A percentile compares a stretch with the other conserved stretches of the same genome.
Evolutionary conservation across 2,329 filamentous ascomycete species (phyloP).

Genomic region (Exophiala mesophila): DNA sequence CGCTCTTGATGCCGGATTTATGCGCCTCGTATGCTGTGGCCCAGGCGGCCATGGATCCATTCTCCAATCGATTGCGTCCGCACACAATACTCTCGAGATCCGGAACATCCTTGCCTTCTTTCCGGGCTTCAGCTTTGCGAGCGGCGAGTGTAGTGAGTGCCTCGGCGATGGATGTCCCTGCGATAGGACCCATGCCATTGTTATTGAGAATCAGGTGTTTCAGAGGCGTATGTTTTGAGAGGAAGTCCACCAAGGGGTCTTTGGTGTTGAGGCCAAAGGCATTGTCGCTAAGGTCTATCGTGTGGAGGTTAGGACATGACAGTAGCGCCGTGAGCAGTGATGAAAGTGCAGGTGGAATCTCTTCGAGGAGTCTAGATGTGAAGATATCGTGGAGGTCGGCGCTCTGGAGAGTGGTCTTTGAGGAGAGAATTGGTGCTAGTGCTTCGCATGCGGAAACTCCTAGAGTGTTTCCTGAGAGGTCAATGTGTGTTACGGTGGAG

Average conservation of each 20-base stretch:
- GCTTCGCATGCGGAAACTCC: conserved; percentile 83
- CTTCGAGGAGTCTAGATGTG: conserved; percentile 84
- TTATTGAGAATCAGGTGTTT: conserved; percentile 97
- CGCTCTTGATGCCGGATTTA: conserved; percentile 66
- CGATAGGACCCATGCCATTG: conserved; percentile 90
- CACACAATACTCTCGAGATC: conserved; percentile 95
- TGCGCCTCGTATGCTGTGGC: conserved; percentile 81
- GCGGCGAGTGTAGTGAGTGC: conserved; percentile 76
- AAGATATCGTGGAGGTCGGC: conserved; percentile 97
- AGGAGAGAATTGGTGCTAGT: conserved; percentile 74
- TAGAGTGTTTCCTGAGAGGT: conserved; percentile 84
- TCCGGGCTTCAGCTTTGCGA: conserved; percentile 70
- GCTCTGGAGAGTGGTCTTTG: conserved; percentile 74
- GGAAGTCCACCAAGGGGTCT: conserved; percentile 86
- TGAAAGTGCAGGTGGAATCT: conserved; percentile 87
- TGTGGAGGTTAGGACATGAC: conserved; percentile 78
- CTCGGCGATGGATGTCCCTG: conserved; percentile 82
- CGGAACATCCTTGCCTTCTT: conserved; percentile 64
- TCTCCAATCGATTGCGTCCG: conserved; percentile 91
- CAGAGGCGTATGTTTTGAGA: conserved; percentile 80
- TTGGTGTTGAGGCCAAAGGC: conserved; percentile 95
- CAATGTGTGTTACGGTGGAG: conserved; percentile 75
- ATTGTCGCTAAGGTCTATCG: conserved; percentile 95
- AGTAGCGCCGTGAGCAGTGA: conserved; percentile 81
- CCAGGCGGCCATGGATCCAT: conserved; percentile 94